A percentile compares a stretch with the other conserved stretches of the same genome.
phyloP scores from a whole-genome alignment of 108 stramenopile species.

The Mayamaea pseudoterrestris region DNA sequence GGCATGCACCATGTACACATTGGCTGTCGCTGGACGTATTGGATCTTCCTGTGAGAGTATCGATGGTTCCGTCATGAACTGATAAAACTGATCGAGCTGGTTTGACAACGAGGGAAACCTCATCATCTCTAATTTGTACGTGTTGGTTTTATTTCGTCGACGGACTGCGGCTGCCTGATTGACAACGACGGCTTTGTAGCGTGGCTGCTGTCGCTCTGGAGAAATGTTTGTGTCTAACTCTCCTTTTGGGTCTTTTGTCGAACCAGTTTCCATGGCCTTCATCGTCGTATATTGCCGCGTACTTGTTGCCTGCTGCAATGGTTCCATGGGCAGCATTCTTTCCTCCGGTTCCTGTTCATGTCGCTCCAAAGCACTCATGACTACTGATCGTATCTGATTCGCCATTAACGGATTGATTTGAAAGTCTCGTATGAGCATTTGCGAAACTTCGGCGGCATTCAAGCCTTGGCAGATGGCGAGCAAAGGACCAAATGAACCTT shows the following conservation, averaged over 20 bases:
- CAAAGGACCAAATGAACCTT: no score
- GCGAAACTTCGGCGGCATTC: no score
- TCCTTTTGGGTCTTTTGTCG: background rate
- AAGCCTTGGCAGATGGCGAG: no score
- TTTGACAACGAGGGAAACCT: conserved; percentile 29
- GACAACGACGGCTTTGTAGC: conserved; percentile 37
- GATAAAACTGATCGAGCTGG: conserved; percentile 47
- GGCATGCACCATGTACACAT: conserved; percentile 68
- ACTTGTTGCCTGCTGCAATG: background rate
- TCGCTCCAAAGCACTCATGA: conserved; percentile 8
- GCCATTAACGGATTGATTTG: conserved; percentile 25
- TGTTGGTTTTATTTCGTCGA: conserved; percentile 19
- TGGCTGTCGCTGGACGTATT: conserved; percentile 61
- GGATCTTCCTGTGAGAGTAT: conserved; percentile 46
- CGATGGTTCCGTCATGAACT: conserved; percentile 64
- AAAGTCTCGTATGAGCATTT: conserved; percentile 29
- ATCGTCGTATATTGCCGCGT: background rate
- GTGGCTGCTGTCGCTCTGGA: conserved; percentile 1
- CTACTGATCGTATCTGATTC: conserved; percentile 27
- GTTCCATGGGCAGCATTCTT: background rate
- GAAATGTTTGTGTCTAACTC: background rate
- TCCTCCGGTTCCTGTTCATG: background rate
- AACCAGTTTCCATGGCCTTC: no score
- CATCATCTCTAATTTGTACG: conserved; percentile 40
- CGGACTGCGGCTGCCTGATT: conserved; percentile 42